phyloP scores from a whole-genome alignment of 2,329 filamentous ascomycete genomes.

The Samsoniella hepiali region DNA sequence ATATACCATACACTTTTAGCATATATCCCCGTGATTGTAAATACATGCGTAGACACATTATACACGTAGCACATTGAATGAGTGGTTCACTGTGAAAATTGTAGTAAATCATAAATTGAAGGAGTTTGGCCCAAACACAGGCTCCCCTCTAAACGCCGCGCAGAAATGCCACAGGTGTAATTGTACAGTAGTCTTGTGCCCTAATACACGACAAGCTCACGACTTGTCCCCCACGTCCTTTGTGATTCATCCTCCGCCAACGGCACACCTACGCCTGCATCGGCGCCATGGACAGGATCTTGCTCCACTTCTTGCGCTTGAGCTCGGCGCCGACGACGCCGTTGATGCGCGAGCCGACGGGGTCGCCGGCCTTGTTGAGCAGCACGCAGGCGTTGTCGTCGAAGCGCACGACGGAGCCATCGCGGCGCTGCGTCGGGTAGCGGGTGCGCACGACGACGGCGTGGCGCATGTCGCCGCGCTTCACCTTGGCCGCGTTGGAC shows the following conservation, averaged over 20 bases:
- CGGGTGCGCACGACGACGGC: conserved; percentile 89
- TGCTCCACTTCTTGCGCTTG: conserved; percentile 92
- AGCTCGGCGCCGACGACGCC: conserved; percentile 88
- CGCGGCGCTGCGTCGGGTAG: conserved; percentile 81
- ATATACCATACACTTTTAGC: neutral
- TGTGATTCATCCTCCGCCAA: neutral
- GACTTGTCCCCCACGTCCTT: neutral
- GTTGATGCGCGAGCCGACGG: conserved; percentile 87
- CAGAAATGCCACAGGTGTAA: conserved; percentile 30
- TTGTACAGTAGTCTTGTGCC: conserved; percentile 27
- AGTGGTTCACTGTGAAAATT: neutral
- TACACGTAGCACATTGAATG: neutral
- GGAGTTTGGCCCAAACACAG: conserved; percentile 4
- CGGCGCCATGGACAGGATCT: conserved; percentile 93
- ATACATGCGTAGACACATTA: neutral
- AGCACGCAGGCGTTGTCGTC: conserved; percentile 98
- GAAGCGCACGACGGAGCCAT: conserved; percentile 88
- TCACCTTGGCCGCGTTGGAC: conserved; percentile 82
- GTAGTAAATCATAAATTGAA: conserved; percentile 14
- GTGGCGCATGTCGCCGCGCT: conserved; percentile 92
- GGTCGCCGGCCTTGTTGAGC: conserved; percentile 94
- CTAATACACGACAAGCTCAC: neutral
- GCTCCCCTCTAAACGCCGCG: conserved; percentile 30
- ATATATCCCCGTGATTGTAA: neutral
- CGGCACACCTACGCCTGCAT: conserved; percentile 48